Base-by-base conservation (phyloP, 148 eudicot species). In the Fagopyrum homotropicum region DNA sequence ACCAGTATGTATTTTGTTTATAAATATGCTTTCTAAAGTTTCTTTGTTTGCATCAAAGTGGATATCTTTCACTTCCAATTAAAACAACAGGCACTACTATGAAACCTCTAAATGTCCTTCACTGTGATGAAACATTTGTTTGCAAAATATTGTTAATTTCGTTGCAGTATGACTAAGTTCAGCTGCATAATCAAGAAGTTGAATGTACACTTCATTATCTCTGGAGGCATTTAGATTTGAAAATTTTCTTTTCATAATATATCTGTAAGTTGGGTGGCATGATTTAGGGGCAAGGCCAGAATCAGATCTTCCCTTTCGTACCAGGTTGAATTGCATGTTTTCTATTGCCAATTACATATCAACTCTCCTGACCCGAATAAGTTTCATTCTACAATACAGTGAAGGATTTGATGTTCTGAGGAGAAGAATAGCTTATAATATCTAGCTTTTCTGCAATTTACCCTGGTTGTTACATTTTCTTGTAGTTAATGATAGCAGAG, bases 401-500 rank as follows among this genome's bases (percentile, higher is more conserved):
- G 7, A 35, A 4, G 6, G 72, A 44, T 15, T 2, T 5, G 50
- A 40, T 35, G 50, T 22, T 12, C 61, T 64, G 5, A 4, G 26
- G 26, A 22, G 26, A 22, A 22, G 26, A 22, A 22, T 22, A 22
- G 26, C 26, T 50, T 14, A 50, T n/a, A 9, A 16, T 26, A 17
- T 22, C 2, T 4, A 51, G 17, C 26, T 22, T 22, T 22, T 22
- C 26, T 22, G 26, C 26, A 22, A 22, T 22, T 22, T 22, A 22
- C 26, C 26, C 26, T 22, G 46, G 30, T 50, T 77, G 45, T 51
- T 9, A 69, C 51, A 57, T 19, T 70, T 48, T 2, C 47, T 45
- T 9, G 61, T 73, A 73, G 16, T 75, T 78, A 51, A 76, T 81
- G 29, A 78, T 76, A 81, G 50, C 48, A 68, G 73, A 64, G 78